Percentiles rank a stretch among this genome's conserved stretches.
These are phyloP conservation scores for Scytalidium sp. DNA, from an alignment of 2,329 filamentous ascomycete genomes.

Conservation along the genomic window DNA sequence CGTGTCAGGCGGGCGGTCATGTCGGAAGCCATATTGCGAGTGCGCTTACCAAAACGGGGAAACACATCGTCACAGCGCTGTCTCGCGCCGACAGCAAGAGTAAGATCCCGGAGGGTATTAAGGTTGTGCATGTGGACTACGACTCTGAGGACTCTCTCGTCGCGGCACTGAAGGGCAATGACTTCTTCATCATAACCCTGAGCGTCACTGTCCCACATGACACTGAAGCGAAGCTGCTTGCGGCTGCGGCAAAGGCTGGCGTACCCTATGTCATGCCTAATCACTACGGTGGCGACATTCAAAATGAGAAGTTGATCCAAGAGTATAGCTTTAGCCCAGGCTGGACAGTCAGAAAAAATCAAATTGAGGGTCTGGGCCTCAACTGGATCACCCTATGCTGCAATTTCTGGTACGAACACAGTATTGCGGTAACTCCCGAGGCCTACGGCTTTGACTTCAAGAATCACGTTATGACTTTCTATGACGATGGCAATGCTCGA, in stretches of 20 bases:
- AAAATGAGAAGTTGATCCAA: slow-evolving; percentile 13
- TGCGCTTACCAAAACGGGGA: slow-evolving; percentile 29
- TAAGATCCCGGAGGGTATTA: slow-evolving; percentile 35
- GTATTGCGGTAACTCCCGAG: slow-evolving; percentile 32
- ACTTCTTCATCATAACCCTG: slow-evolving; percentile 57
- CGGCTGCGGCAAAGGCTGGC: slow-evolving; percentile 52
- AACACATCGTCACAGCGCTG: slow-evolving; percentile 47
- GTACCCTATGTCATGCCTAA: slow-evolving; percentile 57
- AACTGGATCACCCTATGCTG: slow-evolving; percentile 35
- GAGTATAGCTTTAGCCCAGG: slow-evolving; percentile 22
- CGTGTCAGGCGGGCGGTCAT: slow-evolving; percentile 37
- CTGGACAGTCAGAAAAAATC: slow-evolving; percentile 20
- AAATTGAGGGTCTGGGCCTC: slow-evolving; percentile 35
- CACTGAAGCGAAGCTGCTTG: slow-evolving; percentile 46
- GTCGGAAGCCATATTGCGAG: slow-evolving; percentile 36
- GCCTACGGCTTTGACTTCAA: slow-evolving; percentile 48
- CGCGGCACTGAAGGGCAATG: slow-evolving; percentile 48
- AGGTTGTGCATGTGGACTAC: slow-evolving; percentile 41
- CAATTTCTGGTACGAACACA: slow-evolving; percentile 55
- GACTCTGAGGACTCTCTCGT: slow-evolving; percentile 40
- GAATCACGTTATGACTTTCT: slow-evolving; percentile 40
- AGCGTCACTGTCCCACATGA: slow-evolving; percentile 38
- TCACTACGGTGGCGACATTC: slow-evolving; percentile 32
- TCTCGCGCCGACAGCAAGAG: slow-evolving; percentile 40
- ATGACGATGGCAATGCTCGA: slow-evolving; percentile 47